These are phyloP conservation scores for Liriodendron chinense DNA, from an alignment of 164 flowering plant genomes.

Conservation along the genomic window DNA sequence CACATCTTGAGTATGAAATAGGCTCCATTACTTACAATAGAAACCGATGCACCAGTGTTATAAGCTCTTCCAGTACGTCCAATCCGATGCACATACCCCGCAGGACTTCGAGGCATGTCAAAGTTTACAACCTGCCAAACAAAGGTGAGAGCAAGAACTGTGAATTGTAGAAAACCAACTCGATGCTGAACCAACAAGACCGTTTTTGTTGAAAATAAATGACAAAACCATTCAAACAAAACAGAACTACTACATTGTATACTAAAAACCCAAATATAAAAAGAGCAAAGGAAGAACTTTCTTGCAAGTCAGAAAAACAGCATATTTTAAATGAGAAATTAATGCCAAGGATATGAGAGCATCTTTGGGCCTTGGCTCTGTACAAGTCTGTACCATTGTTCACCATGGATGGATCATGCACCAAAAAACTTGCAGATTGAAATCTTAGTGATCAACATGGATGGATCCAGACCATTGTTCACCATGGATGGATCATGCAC, in stretches of 20 bases:
- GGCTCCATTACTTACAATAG: slow-evolving; percentile 56
- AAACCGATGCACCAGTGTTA: slow-evolving; percentile 82
- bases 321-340: background rate
- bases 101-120: slow-evolving; percentile 78
- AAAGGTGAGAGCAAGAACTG: background rate
- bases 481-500: background rate
- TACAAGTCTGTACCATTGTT: background rate
- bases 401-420: background rate
- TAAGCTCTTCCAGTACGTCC: slow-evolving; percentile 97
- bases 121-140: slow-evolving; percentile 75
- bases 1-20: background rate
- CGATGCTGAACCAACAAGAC: background rate
- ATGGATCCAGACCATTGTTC: too few relatives aligned
- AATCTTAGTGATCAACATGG: background rate
- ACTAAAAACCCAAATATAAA: too few relatives aligned
- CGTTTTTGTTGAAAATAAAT: background rate
- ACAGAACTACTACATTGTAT: background rate
- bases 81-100: slow-evolving; percentile 90
- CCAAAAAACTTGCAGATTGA: background rate
- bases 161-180: background rate
- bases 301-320: background rate
- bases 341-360: background rate
- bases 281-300: background rate
- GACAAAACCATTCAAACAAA: background rate
- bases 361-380: background rate